phyloP scores from a whole-genome alignment of 2,329 filamentous ascomycete genomes.

The Rhinocladiella mackenziei region DNA sequence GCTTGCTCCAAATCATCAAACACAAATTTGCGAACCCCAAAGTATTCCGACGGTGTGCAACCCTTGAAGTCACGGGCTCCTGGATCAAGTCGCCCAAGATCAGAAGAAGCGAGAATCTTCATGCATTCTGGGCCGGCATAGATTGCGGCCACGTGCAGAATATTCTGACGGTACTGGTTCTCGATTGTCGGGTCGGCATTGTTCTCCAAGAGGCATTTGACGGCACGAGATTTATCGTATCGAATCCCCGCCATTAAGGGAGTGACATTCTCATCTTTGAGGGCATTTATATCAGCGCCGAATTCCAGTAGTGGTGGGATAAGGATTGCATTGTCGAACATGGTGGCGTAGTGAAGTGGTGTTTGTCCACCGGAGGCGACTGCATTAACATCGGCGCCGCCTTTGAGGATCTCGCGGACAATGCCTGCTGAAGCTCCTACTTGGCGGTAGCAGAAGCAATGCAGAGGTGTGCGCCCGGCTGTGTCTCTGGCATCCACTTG shows the following conservation, averaged over 20 bases:
- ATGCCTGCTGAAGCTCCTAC: conserved; percentile 27
- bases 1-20: background rate
- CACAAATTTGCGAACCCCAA: background rate
- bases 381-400: conserved; percentile 39
- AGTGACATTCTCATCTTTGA: conserved; percentile 11
- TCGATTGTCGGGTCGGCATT: conserved; percentile 9
- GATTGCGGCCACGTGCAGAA: conserved; percentile 1
- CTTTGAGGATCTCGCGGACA: conserved; percentile 35
- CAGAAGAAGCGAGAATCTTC: background rate
- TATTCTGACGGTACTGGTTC: background rate
- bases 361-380: conserved; percentile 32
- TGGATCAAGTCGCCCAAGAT: background rate
- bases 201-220: conserved; percentile 21
- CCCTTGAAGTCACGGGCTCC: background rate
- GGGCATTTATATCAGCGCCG: conserved; percentile 9
- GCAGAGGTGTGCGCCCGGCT: conserved; percentile 20
- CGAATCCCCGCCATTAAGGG: conserved; percentile 18
- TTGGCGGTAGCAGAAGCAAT: conserved; percentile 26
- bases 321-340: conserved; percentile 6
- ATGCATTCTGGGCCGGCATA: conserved; percentile 1
- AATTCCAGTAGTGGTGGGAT: conserved; percentile 10
- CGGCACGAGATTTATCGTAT: conserved; percentile 21
- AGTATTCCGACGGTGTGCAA: background rate
- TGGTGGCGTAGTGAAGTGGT: conserved; percentile 19
- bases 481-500: conserved; percentile 19